Percentiles rank a stretch among this genome's conserved stretches.
Conservation (phyloP, 805 yeast species). For the Candida broadrunensis region DNA sequence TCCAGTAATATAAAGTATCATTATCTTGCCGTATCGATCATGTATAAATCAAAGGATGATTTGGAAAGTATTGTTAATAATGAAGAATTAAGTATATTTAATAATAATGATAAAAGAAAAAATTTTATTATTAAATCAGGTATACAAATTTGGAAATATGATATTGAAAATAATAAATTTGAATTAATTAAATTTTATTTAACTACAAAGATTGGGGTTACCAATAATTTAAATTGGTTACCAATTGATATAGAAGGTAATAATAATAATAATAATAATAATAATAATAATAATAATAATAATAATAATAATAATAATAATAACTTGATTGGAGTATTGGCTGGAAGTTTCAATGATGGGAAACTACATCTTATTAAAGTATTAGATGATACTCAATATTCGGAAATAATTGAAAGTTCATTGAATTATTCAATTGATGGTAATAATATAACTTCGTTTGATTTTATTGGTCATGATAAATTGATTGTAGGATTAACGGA, state of each 20-base stretch:
- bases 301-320: too few species aligned
- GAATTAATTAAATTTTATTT: slow-evolving; percentile 22
- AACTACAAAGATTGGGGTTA: slow-evolving; percentile 43
- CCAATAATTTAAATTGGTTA: slow-evolving; percentile 38
- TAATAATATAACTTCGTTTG: slow-evolving; percentile 42
- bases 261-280: slow-evolving; percentile 7
- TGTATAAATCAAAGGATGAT: slow-evolving; percentile 26
- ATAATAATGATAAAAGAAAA: slow-evolving; percentile 7
- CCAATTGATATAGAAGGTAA: slow-evolving; percentile 26
- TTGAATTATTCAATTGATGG: slow-evolving; percentile 14
- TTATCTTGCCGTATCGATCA: slow-evolving; percentile 50
- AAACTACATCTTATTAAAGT: slow-evolving; percentile 47
- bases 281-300: too few species aligned
- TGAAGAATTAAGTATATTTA: slow-evolving; percentile 31
- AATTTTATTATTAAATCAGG: slow-evolving; percentile 29
- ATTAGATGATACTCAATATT: slow-evolving; percentile 14
- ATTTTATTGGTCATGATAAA: slow-evolving; percentile 40
- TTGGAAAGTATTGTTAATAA: slow-evolving; percentile 16
- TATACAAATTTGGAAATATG: slow-evolving; percentile 44
- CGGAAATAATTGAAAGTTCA: slow-evolving; percentile 19
- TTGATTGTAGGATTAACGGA: slow-evolving; percentile 56
- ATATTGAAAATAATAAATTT: slow-evolving; percentile 22
- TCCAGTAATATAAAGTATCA: slow-evolving; percentile 18
- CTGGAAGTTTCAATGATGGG: slow-evolving; percentile 59
- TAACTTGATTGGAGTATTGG: slow-evolving; percentile 49